phyloP scores from a whole-genome alignment of 2,329 filamentous ascomycete genomes.

The Zymoseptoria pseudotritici region DNA sequence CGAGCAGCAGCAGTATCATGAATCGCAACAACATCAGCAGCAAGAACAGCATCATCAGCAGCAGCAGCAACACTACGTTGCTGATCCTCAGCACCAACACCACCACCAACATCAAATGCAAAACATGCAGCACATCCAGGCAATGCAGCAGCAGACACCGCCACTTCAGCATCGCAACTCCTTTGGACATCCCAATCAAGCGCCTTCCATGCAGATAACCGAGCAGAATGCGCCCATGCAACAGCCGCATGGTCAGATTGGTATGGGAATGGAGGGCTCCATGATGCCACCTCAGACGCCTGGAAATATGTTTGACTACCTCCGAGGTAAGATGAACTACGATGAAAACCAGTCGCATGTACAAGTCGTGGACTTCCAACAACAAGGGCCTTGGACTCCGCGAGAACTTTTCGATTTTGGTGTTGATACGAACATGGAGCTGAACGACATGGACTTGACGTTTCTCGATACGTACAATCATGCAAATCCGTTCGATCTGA shows the following conservation, averaged over 20 bases:
- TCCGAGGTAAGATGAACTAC: constrained; percentile 28
- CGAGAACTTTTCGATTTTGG: constrained; percentile 40
- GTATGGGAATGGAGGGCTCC: constrained; percentile 20
- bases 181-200: constrained; percentile 8
- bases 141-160: constrained; percentile 20
- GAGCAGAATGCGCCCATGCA: constrained; percentile 11
- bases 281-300: constrained; percentile 25
- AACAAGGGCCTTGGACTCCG: constrained; percentile 35
- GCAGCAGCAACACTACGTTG: constrained; percentile 14
- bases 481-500: constrained; percentile 35
- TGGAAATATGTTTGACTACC: constrained; percentile 29
- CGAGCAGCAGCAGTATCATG: constrained; percentile 17
- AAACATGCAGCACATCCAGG: constrained; percentile 13
- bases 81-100: constrained; percentile 6
- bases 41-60: constrained; percentile 11
- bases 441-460: constrained; percentile 39
- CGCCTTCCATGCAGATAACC: constrained; percentile 20
- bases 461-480: constrained; percentile 41
- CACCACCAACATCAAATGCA: constrained; percentile 1
- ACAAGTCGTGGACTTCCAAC: constrained; percentile 26
- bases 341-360: constrained; percentile 14
- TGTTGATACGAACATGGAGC: constrained; percentile 38
- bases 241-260: constrained; percentile 9
- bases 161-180: constrained; percentile 18
- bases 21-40: background rate